Evolutionary conservation across 1,284 basidiomycete species (phyloP), one percentile per base, ranked within the genome.

Genomic region (Boletellus deceptivus): DNA sequence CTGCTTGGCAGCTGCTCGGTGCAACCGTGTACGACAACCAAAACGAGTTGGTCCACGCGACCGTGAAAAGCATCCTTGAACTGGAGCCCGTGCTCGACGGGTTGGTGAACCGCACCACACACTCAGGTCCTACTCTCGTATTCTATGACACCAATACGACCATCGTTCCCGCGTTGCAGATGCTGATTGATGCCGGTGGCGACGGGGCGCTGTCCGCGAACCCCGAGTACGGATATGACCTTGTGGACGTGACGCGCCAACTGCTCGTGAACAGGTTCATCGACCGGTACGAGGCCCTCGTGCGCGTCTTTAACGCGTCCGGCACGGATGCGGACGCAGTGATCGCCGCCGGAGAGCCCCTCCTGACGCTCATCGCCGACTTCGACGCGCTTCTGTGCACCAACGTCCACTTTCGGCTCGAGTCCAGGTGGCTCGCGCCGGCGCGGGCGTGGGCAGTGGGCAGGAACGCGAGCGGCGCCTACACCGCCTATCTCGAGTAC

Each of bases 211-310:
- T 75, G 17, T n/a, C 27, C 10, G 6, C 51, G 1, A 54, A 66
- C 3, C 68, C 69, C 1, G 73, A 74, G 54, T 76, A 73, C 62
- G 54, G 51, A 29, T 71, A 72, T 55, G 75, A 77, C 56, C 61
- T 73, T n/a, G 71, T 76, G 22, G 72, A 77, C 52, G 53, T 72
- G 34, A 61, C 72, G 16, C 69, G 75, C 13, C 75, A 77, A 50
- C 60, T 74, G 6, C 67, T 76, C 46, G 63, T 65, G 9, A 73
- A 77, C 60, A 61, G 69, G 27, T 76, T 75, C 60, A 64, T 71
- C 38, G 64, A 63, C 36, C 44, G 55, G 3, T 76, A 76, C 58
- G 51, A 52, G 39, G 46, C 52, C 11, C 70, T 75, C 45, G 49
- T 72, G 33, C 25, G 36, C 6, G 52, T 55, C n/a, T 75, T 68